These are phyloP conservation scores for carrot (Daucus carota) DNA, from an alignment of 129 eudicot species.

Conservation along the genomic window DNA sequence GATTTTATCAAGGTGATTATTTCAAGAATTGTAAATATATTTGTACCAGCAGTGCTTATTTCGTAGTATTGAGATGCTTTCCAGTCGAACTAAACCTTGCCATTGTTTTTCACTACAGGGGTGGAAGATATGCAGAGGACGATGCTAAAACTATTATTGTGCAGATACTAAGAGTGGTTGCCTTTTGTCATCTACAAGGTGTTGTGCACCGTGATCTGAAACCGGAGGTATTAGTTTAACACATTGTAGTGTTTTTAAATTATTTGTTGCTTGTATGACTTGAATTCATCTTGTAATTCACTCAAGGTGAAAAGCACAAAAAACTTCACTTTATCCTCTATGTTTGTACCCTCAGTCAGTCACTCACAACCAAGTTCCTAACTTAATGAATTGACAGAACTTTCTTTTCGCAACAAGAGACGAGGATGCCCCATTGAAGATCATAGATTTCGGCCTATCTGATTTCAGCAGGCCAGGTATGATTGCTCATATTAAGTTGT, in stretches of 20 bases:
- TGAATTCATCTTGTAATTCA: background rate
- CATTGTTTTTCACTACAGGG: slow-evolving; percentile 42
- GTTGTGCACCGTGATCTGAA: slow-evolving; percentile 98
- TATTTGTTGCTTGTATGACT: background rate
- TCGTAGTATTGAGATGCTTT: background rate
- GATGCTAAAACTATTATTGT: slow-evolving; percentile 77
- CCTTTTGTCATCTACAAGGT: slow-evolving; percentile 94
- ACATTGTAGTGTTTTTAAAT: background rate
- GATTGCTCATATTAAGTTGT: background rate
- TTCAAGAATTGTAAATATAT: background rate
- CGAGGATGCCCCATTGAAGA: slow-evolving; percentile 75
- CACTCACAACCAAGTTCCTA: slow-evolving; percentile 5
- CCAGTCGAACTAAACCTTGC: background rate
- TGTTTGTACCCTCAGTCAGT: background rate
- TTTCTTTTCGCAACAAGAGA: slow-evolving; percentile 82
- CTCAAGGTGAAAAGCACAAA: background rate
- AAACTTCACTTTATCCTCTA: background rate
- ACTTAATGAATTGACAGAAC: slow-evolving; percentile 46
- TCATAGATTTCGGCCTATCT: slow-evolving; percentile 91
- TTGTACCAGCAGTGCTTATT: background rate
- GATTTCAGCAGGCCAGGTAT: slow-evolving; percentile 85
- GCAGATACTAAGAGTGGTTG: slow-evolving; percentile 66
- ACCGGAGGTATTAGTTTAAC: slow-evolving; percentile 64
- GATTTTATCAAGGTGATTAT: slow-evolving; percentile 68
- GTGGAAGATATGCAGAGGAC: slow-evolving; percentile 79